Evolutionary conservation across 2,329 filamentous ascomycete species (phyloP).

Genomic region (Diaporthe ampelina): DNA sequence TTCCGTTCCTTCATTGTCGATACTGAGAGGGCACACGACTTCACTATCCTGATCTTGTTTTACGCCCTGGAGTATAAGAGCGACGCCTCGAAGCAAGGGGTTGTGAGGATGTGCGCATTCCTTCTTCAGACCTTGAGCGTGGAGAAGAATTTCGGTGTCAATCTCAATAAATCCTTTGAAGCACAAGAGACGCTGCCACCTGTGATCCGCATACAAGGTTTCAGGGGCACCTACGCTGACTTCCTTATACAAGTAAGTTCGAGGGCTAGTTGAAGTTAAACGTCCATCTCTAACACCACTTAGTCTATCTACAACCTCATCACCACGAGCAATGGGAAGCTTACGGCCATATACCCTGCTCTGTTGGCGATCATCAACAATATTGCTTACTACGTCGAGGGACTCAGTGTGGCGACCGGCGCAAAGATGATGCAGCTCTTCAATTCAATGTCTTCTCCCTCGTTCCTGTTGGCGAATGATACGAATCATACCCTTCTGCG

Average conservation of each 20-base stretch:
- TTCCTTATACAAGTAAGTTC: conserved; percentile 87
- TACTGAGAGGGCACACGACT: conserved; percentile 92
- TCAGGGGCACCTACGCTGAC: conserved; percentile 92
- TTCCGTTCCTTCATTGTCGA: conserved; percentile 98
- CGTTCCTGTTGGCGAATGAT: conserved; percentile 92
- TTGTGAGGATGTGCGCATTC: conserved; percentile 98
- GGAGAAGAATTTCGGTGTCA: conserved; percentile 89
- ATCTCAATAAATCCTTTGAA: conserved; percentile 89
- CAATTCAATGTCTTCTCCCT: conserved; percentile 91
- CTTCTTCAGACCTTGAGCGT: conserved; percentile 94
- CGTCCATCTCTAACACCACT: conserved; percentile 48
- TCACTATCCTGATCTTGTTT: conserved; percentile 89
- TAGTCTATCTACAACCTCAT: conserved; percentile 93
- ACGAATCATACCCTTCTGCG: conserved; percentile 86
- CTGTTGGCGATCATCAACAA: conserved; percentile 95
- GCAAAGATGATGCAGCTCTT: conserved; percentile 90
- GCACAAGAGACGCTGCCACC: conserved; percentile 88
- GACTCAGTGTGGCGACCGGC: conserved; percentile 80
- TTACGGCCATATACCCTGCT: conserved; percentile 93
- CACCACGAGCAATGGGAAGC: conserved; percentile 88
- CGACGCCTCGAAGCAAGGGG: conserved; percentile 88
- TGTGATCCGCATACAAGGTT: conserved; percentile 85
- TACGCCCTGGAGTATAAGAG: conserved; percentile 92
- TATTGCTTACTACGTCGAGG: conserved; percentile 85
- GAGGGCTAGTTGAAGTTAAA: conserved; percentile 34